Evolutionary conservation across 768 basidiomycete genomes (phyloP), one percentile per base, ranked within the genome.

Genomic region (Tephrocybe sp.): DNA sequence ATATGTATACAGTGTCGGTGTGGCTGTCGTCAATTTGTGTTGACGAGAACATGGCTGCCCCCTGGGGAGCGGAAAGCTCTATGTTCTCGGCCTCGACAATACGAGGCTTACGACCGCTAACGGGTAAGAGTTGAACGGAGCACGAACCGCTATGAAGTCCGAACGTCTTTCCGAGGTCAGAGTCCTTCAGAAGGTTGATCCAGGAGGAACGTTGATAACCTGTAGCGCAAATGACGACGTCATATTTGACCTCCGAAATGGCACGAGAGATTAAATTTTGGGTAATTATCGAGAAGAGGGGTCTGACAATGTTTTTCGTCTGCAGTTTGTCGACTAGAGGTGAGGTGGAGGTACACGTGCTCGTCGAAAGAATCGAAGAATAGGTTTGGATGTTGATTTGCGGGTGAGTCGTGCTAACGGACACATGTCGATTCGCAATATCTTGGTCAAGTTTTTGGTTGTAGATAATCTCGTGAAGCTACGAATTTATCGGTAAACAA

Each of bases 381-480:
- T 75, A 71, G 22, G 67, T 63, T 45, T 53, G 67, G 55, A 73
- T 74, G 40, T 64, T 63, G 60, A 73, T 69, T 32, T 59, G 67
- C 15, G 73, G 61, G 7, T 59, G 55, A 3, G 56, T 44, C 19
- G 47, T 26, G 18, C 55, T 50, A 32, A 44, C 35, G 13, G 18
- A 27, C 53, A 45, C 53, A 9, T 61, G 67, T 25, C 76, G 73
- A 5, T 55, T 56, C 31, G 68, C 63, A 52, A 79, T 74, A 32
- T 61, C 68, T 9, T 71, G 66, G 9, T 78, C 74, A 16, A 81
- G 58, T 55, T 71, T 69, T 53, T 81, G 78, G 36, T 72, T 74
- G 52, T 82, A 81, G 38, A 79, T 68, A 25, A 74, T 61, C 49
- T 77, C 76, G 53, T 79, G 77, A 27, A 81, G 41, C 78, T 81